Conservation (phyloP, 352 stramenopile genomes). For the Poterioochromonas sp. region DNA sequence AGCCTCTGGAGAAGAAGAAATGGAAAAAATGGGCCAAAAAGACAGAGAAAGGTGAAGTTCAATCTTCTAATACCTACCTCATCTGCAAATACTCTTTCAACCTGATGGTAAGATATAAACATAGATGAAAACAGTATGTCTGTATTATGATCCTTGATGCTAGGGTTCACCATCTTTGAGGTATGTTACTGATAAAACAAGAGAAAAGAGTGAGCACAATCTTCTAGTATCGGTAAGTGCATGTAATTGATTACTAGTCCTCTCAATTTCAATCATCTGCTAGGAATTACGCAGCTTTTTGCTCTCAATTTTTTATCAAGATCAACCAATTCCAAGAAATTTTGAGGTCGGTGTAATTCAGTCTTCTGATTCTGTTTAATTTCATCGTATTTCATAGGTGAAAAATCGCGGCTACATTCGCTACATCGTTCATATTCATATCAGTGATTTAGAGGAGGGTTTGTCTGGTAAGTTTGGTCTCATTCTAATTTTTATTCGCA, state of each 20-base stretch:
- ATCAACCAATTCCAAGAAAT: no score
- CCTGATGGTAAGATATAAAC: not conserved
- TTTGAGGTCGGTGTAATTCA: no score
- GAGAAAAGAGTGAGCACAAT: not conserved
- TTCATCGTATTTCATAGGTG: not conserved
- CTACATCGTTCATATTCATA: not conserved
- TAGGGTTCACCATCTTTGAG: not conserved
- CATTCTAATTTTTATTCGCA: no score
- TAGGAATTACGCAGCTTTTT: no score
- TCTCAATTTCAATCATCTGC: no score
- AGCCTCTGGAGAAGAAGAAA: not conserved
- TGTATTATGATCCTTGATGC: not conserved
- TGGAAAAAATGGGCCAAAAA: not conserved
- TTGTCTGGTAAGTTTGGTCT: no score
- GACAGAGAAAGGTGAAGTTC: not conserved
- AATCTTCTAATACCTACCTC: not conserved
- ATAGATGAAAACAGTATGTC: not conserved
- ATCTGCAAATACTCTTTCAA: not conserved
- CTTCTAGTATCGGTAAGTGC: not conserved
- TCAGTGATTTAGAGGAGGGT: no score
- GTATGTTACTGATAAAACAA: not conserved
- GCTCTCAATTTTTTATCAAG: no score
- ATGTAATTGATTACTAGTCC: no score
- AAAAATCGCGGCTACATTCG: slow-evolving; percentile 3
- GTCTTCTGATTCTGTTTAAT: no score